Base-by-base conservation (phyloP, 176 grass and related monocot species). In the Carex scoparia region DNA sequence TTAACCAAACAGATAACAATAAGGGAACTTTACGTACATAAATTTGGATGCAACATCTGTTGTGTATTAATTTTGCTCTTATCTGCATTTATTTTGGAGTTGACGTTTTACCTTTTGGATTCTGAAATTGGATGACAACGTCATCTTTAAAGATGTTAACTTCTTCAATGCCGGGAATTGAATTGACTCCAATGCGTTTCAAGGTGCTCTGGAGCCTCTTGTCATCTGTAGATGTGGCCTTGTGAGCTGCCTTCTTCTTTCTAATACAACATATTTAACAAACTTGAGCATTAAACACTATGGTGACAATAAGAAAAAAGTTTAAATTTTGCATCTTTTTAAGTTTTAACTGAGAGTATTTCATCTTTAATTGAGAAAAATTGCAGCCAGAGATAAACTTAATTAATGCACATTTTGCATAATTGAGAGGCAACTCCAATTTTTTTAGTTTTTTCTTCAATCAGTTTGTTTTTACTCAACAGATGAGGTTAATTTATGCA, bases 131-230 rank as follows among this genome's bases (percentile, higher is more conserved):
- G 84, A 95, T 95, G 65, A 95, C 96, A 69, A 94, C 88, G 84
- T 99, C 96, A 87, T 99, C 96, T 89, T 95, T 99, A 55, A 99
- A 99, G 79, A 99, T 99, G 87, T 99, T 99, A 55, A 99, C 96
- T 87, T 99, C 96, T 89, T 99, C 96, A 75, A 99, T 99, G 75
- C 89, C 96, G 85, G 91, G 93, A 31, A 99, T 99, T 66, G 84
- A 80, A 58, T 91, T 99, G 66, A 99, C 96, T 42, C 96, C 93
- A 65, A 99, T 85, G 84, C 96, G 91, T 92, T 99, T 99, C 82
- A 99, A 85, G 69, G 96, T 99, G 85, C 89, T 99, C 85, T 99
- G 96, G 64, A 99, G 96, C 61, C 96, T 92, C 85, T 99, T 99
- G 87, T 99, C 96, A 85, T 99, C 96, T 48, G 93, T 99, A 27